A percentile compares a stretch with the other conserved stretches of the same genome.
phyloP scores from a whole-genome alignment of 1,284 basidiomycete genomes.

The Sphaerobolus stellatus region DNA sequence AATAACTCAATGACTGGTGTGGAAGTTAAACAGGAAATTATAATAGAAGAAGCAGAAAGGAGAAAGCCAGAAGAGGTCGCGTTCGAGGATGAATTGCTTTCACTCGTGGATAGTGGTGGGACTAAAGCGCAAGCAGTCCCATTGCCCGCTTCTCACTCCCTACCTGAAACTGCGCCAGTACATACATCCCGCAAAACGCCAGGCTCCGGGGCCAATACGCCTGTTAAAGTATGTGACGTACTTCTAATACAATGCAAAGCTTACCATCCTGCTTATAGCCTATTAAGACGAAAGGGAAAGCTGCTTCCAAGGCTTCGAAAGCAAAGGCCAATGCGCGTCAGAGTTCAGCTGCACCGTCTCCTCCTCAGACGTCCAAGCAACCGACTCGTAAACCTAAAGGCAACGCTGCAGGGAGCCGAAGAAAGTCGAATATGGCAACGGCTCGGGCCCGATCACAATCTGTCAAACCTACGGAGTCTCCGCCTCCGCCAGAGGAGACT shows the following conservation, averaged over 20 bases:
- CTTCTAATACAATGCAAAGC: neutral
- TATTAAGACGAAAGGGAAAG: slow-evolving; percentile 3
- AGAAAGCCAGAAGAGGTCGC: too few relatives aligned
- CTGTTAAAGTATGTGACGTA: neutral
- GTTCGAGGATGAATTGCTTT: slow-evolving; percentile 12
- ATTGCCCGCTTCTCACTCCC: neutral
- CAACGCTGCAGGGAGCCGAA: neutral
- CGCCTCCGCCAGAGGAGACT: slow-evolving; percentile 37
- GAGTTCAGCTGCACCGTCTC: slow-evolving; percentile 1
- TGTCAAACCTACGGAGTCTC: slow-evolving; percentile 52
- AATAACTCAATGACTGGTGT: too few relatives aligned
- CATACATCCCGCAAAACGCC: neutral
- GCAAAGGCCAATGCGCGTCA: neutral
- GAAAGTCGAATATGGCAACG: neutral
- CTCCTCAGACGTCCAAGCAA: neutral
- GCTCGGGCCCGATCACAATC: slow-evolving; percentile 53
- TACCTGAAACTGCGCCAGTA: neutral
- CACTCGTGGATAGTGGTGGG: slow-evolving; percentile 5
- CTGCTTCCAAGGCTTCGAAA: neutral
- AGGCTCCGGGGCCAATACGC: neutral
- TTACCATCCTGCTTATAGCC: neutral
- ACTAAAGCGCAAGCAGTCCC: slow-evolving; percentile 1
- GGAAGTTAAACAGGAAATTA: too few relatives aligned
- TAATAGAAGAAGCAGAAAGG: too few relatives aligned
- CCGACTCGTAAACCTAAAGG: slow-evolving; percentile 33